Evolutionary conservation across 169 alveolate species (phyloP).

Genomic region (Amoebophrya sp.): DNA sequence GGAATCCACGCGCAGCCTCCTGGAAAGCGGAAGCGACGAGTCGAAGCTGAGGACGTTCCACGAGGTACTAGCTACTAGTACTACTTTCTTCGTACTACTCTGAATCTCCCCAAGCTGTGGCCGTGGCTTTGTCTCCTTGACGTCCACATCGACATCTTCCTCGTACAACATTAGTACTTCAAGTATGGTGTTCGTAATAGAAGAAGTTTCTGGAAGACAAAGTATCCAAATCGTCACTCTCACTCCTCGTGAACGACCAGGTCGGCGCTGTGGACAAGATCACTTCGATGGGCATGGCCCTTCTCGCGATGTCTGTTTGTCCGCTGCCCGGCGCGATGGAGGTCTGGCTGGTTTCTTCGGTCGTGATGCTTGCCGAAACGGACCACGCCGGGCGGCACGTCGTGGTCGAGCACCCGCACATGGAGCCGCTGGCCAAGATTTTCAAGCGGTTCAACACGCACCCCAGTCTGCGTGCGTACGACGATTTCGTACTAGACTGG

Average conservation of each 20-base stretch:
- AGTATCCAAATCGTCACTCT: no score
- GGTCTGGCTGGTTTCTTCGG: not conserved
- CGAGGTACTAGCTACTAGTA: not conserved
- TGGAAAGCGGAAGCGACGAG: not conserved
- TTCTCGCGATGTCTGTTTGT: not conserved
- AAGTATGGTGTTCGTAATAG: no score
- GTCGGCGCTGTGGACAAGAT: not conserved
- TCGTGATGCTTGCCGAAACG: not conserved
- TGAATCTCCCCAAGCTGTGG: no score
- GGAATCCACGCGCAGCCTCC: not conserved
- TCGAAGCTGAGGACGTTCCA: not conserved
- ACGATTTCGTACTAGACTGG: not conserved
- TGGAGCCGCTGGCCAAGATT: not conserved
- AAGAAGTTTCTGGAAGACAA: no score
- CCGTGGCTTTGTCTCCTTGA: no score
- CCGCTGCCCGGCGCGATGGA: not conserved
- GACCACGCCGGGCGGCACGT: not conserved
- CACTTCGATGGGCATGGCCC: not conserved
- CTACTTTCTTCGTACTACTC: no score
- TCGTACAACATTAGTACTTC: no score
- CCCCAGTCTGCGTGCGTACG: not conserved
- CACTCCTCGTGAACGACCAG: no score
- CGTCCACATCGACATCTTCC: no score
- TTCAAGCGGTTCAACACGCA: not conserved
- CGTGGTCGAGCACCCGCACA: not conserved